A percentile compares a stretch with the other conserved stretches of the same genome.
Conservation (phyloP, 2,329 filamentous ascomycete genomes). For the Dothideomycetes sp. region DNA sequence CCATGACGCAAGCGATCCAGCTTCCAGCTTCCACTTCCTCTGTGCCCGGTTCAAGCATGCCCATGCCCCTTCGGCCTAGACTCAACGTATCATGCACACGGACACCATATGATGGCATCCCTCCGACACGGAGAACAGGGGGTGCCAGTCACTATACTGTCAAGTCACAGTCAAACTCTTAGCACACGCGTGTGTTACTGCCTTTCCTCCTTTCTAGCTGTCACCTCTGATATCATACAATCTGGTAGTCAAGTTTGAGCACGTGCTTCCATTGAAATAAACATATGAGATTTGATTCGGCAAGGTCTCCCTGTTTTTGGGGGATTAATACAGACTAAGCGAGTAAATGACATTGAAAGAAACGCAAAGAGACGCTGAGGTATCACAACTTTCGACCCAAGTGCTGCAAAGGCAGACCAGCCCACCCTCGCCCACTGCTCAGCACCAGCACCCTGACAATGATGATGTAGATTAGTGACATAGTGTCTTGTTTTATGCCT, state of each 20-base stretch:
- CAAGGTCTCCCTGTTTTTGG: slow-evolving; percentile 4
- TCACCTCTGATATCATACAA: too few species aligned
- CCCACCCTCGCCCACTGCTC: slow-evolving; percentile 6
- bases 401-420: slow-evolving; percentile 10
- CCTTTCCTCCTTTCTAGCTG: too few species aligned
- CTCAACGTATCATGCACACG: too few species aligned
- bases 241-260: background rate
- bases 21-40: too few species aligned
- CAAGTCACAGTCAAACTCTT: too few species aligned
- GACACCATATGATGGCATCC: too few species aligned
- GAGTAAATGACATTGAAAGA: slow-evolving; percentile 9
- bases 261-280: background rate
- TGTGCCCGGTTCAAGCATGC: too few species aligned
- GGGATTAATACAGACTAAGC: slow-evolving; percentile 7
- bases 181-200: too few species aligned
- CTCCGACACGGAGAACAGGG: too few species aligned
- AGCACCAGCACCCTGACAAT: slow-evolving; percentile 11
- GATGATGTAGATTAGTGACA: slow-evolving; percentile 19
- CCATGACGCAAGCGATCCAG: too few species aligned
- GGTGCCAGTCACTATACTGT: too few species aligned
- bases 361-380: slow-evolving; percentile 17
- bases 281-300: background rate
- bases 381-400: slow-evolving; percentile 18
- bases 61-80: too few species aligned
- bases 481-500: slow-evolving; percentile 9